Percentiles rank a stretch among this genome's conserved stretches.
phyloP scores from a whole-genome alignment of 192 early-diverging fungal genomes.

The Rhizoclosmatium globosum region DNA sequence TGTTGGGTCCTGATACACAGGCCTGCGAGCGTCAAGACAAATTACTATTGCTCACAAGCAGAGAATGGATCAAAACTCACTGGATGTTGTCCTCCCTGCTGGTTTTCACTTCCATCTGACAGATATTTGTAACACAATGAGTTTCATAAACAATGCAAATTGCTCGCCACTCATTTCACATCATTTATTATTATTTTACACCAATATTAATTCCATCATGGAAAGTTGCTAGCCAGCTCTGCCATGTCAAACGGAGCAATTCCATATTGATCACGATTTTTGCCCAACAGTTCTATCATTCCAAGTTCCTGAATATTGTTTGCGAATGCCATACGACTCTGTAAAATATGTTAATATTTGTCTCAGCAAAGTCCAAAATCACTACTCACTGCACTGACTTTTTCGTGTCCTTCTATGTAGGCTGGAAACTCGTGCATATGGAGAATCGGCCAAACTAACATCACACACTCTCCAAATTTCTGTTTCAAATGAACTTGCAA shows the following conservation, averaged over 20 bases:
- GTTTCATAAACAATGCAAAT: neutral
- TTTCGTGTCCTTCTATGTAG: conserved; percentile 47
- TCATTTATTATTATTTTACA: neutral
- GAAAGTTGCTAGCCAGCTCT: conserved; percentile 35
- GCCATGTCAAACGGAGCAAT: conserved; percentile 38
- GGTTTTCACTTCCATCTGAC: neutral
- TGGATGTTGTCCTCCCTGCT: neutral
- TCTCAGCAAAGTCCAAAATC: neutral
- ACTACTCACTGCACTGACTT: conserved; percentile 26
- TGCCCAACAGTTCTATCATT: conserved; percentile 37
- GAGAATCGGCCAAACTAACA: conserved; percentile 54
- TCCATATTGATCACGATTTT: conserved; percentile 36
- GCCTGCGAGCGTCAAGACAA: neutral
- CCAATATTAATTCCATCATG: neutral
- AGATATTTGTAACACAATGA: neutral
- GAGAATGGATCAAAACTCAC: too few relatives aligned
- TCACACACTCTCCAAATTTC: conserved; percentile 42
- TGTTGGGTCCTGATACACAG: too few relatives aligned
- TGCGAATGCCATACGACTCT: conserved; percentile 41
- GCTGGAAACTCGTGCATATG: conserved; percentile 46
- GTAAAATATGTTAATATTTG: neutral
- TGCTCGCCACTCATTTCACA: neutral
- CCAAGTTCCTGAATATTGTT: conserved; percentile 40
- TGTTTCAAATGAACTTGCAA: conserved; percentile 16
- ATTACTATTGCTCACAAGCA: neutral